Percentiles rank a stretch among this genome's conserved stretches.
Evolutionary conservation across 192 early-diverging fungal genomes (phyloP).

Genomic region (Backusella macrospora): DNA sequence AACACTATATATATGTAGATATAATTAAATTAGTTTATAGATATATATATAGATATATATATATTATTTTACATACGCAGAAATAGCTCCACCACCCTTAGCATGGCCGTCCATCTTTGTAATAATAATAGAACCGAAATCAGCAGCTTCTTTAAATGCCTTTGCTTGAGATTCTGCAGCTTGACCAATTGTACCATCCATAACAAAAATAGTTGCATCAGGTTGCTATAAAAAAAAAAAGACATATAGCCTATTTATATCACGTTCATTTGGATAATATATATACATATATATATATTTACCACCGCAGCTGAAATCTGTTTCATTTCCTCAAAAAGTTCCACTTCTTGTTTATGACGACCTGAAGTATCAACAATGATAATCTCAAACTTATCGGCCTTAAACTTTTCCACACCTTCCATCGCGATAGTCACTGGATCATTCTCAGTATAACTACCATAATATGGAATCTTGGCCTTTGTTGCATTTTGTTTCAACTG

Average conservation of each 20-base stretch:
- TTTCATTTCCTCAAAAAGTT: slow-evolving; percentile 96
- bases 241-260: neutral
- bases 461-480: slow-evolving; percentile 97
- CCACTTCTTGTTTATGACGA: slow-evolving; percentile 91
- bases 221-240: slow-evolving; percentile 57
- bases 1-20: slow-evolving; percentile 53
- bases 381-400: slow-evolving; percentile 90
- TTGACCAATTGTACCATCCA: slow-evolving; percentile 98
- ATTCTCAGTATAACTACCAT: slow-evolving; percentile 87
- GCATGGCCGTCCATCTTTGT: slow-evolving; percentile 99
- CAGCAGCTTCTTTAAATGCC: slow-evolving; percentile 90
- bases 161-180: slow-evolving; percentile 92
- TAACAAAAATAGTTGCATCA: slow-evolving; percentile 93
- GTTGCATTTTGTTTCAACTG: slow-evolving; percentile 98
- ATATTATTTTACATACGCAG: slow-evolving; percentile 59
- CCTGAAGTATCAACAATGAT: slow-evolving; percentile 99
- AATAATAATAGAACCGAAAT: slow-evolving; percentile 95
- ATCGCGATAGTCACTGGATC: slow-evolving; percentile 90
- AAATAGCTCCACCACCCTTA: slow-evolving; percentile 98
- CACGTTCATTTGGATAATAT: neutral
- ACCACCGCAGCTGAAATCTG: slow-evolving; percentile 86
- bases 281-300: slow-evolving; percentile 15
- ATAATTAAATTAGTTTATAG: neutral
- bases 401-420: slow-evolving; percentile 95
- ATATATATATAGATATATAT: neutral